phyloP scores from a whole-genome alignment of 2,329 filamentous ascomycete genomes.

The Fusarium acutatum region DNA sequence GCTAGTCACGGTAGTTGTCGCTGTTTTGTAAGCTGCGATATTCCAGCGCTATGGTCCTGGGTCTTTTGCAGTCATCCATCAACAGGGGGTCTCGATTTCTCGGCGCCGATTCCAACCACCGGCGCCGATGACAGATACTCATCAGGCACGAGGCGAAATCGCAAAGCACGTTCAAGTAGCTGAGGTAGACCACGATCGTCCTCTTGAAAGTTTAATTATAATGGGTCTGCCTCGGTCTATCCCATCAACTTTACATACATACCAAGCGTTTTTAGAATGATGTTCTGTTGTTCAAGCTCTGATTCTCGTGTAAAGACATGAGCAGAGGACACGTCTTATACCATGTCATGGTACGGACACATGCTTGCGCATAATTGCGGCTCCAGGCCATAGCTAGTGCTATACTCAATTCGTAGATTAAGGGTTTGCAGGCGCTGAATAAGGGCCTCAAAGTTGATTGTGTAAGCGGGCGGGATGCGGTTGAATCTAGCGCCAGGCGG shows the following conservation, averaged over 20 bases:
- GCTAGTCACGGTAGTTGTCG: background rate
- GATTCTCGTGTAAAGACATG: background rate
- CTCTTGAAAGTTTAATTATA: slow-evolving; percentile 6
- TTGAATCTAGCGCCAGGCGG: background rate
- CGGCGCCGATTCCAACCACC: slow-evolving; percentile 22
- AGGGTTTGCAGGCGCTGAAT: background rate
- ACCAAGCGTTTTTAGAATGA: background rate
- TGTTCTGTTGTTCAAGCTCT: background rate
- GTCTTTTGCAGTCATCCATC: background rate
- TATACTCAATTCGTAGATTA: background rate
- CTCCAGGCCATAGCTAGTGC: background rate
- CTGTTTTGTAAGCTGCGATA: background rate
- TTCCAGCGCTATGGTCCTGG: slow-evolving; percentile 1
- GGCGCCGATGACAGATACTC: slow-evolving; percentile 24
- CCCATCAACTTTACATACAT: background rate
- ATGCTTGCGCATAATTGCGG: background rate
- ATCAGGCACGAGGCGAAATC: slow-evolving; percentile 16
- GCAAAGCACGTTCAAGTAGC: background rate
- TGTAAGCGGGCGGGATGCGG: slow-evolving; percentile 29
- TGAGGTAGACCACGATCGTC: slow-evolving; percentile 5
- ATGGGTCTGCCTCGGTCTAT: slow-evolving; percentile 8
- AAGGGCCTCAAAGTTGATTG: slow-evolving; percentile 4
- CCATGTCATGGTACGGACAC: background rate
- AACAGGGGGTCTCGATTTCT: slow-evolving; percentile 7
- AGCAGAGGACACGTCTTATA: background rate